Percentiles rank a stretch among this genome's conserved stretches.
These are phyloP conservation scores for Trichoderma atrobrunneum DNA, from an alignment of 2,329 filamentous ascomycete genomes.

Conservation along the genomic window DNA sequence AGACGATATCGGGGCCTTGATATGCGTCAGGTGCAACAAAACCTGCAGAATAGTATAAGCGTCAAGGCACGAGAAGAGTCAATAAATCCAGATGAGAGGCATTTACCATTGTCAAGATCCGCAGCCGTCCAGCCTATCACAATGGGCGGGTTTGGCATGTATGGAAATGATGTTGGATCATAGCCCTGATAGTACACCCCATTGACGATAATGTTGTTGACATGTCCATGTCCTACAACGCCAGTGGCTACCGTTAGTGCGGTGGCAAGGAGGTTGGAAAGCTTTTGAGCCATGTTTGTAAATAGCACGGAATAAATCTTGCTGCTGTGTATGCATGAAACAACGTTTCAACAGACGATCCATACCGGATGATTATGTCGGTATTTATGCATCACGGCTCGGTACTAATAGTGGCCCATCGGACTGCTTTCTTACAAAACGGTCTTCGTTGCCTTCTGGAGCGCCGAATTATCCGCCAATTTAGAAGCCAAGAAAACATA, in stretches of 20 bases:
- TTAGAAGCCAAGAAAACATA: background rate
- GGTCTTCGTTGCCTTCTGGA: background rate
- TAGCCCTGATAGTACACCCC: constrained; percentile 43
- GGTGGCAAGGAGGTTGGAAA: background rate
- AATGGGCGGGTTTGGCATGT: constrained; percentile 36
- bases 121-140: constrained; percentile 42
- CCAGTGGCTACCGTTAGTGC: constrained; percentile 7
- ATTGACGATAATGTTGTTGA: constrained; percentile 43
- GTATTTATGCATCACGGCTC: constrained; percentile 13
- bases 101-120: constrained; percentile 39
- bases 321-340: background rate
- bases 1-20: constrained; percentile 45
- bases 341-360: background rate
- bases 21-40: constrained; percentile 48
- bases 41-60: constrained; percentile 22
- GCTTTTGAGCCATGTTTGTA: constrained; percentile 11
- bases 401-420: background rate
- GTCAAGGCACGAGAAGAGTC: background rate
- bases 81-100: background rate
- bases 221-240: constrained; percentile 36
- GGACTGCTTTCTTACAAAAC: background rate
- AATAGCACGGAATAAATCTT: background rate
- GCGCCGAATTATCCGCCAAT: background rate
- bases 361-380: constrained; percentile 1
- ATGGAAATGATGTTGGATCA: constrained; percentile 37